Percentiles rank a stretch among this genome's conserved stretches.
phyloP scores from a whole-genome alignment of 2,329 filamentous ascomycete genomes.

The Fusarium tuaranense region DNA sequence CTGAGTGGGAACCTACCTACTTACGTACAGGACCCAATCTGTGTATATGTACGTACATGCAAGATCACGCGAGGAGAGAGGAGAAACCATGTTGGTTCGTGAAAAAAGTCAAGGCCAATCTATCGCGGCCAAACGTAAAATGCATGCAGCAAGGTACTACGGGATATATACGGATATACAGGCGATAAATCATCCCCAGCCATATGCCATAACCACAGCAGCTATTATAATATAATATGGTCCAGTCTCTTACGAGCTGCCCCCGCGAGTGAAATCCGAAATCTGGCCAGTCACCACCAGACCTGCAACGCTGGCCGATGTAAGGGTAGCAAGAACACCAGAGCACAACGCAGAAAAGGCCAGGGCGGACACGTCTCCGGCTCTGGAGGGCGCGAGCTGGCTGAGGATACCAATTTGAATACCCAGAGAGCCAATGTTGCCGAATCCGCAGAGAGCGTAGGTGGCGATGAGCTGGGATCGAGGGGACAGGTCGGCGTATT shows the following conservation, averaged over 20 bases:
- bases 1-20: background rate
- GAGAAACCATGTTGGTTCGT: background rate
- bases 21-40: background rate
- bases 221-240: background rate
- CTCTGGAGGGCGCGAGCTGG: slow-evolving; percentile 80
- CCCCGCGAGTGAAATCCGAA: slow-evolving; percentile 18
- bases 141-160: background rate
- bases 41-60: background rate
- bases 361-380: slow-evolving; percentile 80
- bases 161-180: background rate
- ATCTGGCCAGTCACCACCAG: slow-evolving; percentile 73
- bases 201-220: background rate
- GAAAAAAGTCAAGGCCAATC: background rate
- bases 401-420: slow-evolving; percentile 91
- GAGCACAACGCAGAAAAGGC: slow-evolving; percentile 82
- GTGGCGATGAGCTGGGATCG: slow-evolving; percentile 86
- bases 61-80: background rate
- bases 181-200: background rate
- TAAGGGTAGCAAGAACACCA: slow-evolving; percentile 83
- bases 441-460: slow-evolving; percentile 86
- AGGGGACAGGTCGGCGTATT: slow-evolving; percentile 70
- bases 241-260: background rate
- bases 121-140: slow-evolving; percentile 1
- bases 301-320: slow-evolving; percentile 81
- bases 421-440: slow-evolving; percentile 88